Base-by-base conservation (phyloP, 176 grass and related monocot genomes). In the Microstegium vimineum region DNA sequence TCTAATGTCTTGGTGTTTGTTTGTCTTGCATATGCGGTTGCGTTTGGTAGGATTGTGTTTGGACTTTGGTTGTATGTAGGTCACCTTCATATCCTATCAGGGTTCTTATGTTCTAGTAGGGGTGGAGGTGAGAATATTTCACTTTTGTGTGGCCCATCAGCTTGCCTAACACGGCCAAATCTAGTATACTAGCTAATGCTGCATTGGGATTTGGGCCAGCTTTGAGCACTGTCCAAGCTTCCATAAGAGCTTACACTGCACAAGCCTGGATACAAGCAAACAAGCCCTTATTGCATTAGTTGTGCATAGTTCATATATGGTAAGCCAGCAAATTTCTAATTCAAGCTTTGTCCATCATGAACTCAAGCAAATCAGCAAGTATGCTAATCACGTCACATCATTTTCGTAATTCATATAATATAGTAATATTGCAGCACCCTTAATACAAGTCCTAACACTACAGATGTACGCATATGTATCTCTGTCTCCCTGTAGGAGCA, bases 401-500 rank as follows among this genome's bases (percentile, higher is more conserved):
- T 49, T 73, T 45, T 23, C 41, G 12, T 32, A 46, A 85, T 62
- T 26, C 47, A 84, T 28, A 69, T 38, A 56, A 61, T 67, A 43
- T 74, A 28, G 45, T 10, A 20, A 40, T 52, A 69, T 83, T 13
- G 68, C 18, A 71, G 20, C 14, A 71, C 36, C 14, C 65, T 81
- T 68, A 51, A 80, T 70, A 51, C 62, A 62, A 77, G 54, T 42
- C 60, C 5, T 61, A 79, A 75, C 49, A 75, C 17, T 67, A 67
- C 40, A 73, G 54, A 43, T 56, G 31, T 47, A 27, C 18, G 41
- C 69, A 49, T 51, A 10, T 49, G 16, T 49, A 67, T 57, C 0
- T 35, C 67, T 81, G 14, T 51, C 71, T 51, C 43, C n/a, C n/a
- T 47, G 12, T 61, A 87, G 32, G 64, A 64, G 61, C 64, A 23